Base-by-base conservation (phyloP, 1,139 yeast species). In the Protomyces inundatus region DNA sequence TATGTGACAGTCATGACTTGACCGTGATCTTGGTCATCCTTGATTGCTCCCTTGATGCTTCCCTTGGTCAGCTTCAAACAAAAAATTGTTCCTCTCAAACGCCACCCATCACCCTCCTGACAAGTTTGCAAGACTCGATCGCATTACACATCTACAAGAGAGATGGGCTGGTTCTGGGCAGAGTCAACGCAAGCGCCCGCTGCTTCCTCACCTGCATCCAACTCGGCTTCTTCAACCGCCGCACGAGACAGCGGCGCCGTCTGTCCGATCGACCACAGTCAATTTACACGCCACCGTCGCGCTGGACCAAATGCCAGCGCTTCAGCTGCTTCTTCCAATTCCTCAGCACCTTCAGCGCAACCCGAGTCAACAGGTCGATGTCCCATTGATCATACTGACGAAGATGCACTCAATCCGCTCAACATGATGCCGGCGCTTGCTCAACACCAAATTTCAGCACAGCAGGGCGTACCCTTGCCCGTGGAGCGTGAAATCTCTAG, bases 381-480 rank as follows among this genome's bases (percentile, higher is more conserved):
- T 42, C 62, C 62, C 34, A 52, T 52, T 3, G 62, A 58, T 34
- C 62, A 58, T 16, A 14, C 54, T 1, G 42, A 42, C 33, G 14
- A 9, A 39, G 56, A 70, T 68, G 70, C 70, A 65, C 67, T 72
- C 62, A 86, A 87, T 71, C 97, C 97, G 3, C 75, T 88, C 71
- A 93, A 93, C 74, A 89, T 89, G 74, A 91, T 93, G 95, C 98
- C 98, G 1, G 80, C 81, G 64, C 77, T 90, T 16, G 82, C 95
- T 1, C 79, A 84, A 1, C 66, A 64, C 33, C 82, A 82, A 61
- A 82, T 80, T 70, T 87, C 87, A 1, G 90, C 95, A 0, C 96
- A 96, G 30, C 98, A 93, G 74, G 83, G 81, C 66, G 72, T 88
- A 57, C 83, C 82, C 40, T 79, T 93, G 52, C 90, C 97, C 5